Conservation (phyloP, 129 eudicot species). For the Flaveria ramosissima region DNA sequence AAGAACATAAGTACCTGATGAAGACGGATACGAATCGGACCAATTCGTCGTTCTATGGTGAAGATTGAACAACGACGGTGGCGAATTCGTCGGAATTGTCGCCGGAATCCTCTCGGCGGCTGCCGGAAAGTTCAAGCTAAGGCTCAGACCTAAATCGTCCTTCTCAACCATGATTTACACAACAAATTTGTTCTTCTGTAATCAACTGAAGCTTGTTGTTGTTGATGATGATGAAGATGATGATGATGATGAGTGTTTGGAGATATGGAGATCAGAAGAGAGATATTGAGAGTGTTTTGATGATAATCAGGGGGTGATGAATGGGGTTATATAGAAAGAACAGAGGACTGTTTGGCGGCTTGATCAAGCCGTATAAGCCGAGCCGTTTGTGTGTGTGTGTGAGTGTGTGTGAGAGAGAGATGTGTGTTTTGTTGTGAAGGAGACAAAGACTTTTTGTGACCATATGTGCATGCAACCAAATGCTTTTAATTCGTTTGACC, state of each 20-base stretch:
- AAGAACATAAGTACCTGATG: slow-evolving; percentile 35
- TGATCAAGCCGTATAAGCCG: slow-evolving; percentile 40
- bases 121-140: slow-evolving; percentile 56
- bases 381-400: slow-evolving; percentile 17
- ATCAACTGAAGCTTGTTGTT: neutral
- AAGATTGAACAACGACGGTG: slow-evolving; percentile 39
- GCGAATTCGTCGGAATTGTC: slow-evolving; percentile 52
- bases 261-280: slow-evolving; percentile 7
- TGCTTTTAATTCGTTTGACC: slow-evolving; percentile 43
- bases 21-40: slow-evolving; percentile 42
- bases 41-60: slow-evolving; percentile 45
- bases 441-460: slow-evolving; percentile 36
- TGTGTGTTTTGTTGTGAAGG: slow-evolving; percentile 35
- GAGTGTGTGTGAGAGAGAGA: slow-evolving; percentile 8
- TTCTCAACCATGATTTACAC: slow-evolving; percentile 49
- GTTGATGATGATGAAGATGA: neutral
- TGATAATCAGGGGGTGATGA: slow-evolving; percentile 27
- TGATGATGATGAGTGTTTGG: neutral
- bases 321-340: slow-evolving; percentile 43
- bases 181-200: neutral
- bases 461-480: slow-evolving; percentile 42
- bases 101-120: slow-evolving; percentile 18
- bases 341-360: slow-evolving; percentile 14
- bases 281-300: slow-evolving; percentile 24
- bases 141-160: slow-evolving; percentile 64